phyloP scores from a whole-genome alignment of 106 monocot genomes.

The Acanthochlamys bracteata region DNA sequence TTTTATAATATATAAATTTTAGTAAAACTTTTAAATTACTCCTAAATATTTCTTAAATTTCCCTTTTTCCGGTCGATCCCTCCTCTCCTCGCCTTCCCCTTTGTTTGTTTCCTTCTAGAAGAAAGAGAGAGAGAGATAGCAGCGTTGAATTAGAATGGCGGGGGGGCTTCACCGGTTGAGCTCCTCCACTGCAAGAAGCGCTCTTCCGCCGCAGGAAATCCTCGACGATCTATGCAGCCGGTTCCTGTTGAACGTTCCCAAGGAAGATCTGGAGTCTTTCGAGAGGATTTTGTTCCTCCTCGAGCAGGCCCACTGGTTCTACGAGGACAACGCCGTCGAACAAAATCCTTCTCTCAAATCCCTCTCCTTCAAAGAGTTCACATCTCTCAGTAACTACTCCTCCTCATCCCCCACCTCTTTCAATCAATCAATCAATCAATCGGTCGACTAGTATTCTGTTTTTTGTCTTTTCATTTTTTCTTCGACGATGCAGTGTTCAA shows the following conservation, averaged over 20 bases:
- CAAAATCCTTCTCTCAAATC: constrained; percentile 92
- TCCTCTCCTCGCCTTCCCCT: too few relatives aligned
- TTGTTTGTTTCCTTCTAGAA: too few relatives aligned
- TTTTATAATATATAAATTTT: too few relatives aligned
- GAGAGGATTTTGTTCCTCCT: constrained; percentile 96
- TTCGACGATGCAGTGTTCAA: constrained; percentile 79
- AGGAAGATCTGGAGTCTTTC: constrained; percentile 95
- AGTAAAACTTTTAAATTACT: too few relatives aligned
- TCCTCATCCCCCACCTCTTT: background rate
- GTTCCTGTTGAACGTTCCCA: constrained; percentile 87
- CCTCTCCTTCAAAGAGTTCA: constrained; percentile 86
- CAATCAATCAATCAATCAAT: background rate
- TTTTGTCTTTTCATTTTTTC: background rate
- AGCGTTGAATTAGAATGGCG: background rate
- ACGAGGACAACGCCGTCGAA: constrained; percentile 95
- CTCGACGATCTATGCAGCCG: constrained; percentile 96
- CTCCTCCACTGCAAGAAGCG: constrained; percentile 19
- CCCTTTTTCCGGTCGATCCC: too few relatives aligned
- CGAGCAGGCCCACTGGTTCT: constrained; percentile 99
- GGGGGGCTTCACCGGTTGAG: constrained; percentile 41
- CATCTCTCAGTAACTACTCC: constrained; percentile 55
- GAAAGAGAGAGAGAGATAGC: background rate
- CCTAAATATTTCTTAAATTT: too few relatives aligned
- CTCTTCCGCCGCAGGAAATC: constrained; percentile 74
- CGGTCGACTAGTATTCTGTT: background rate